These are phyloP conservation scores for Daedalea quercina DNA, from an alignment of 768 basidiomycete species.

Conservation along the genomic window DNA sequence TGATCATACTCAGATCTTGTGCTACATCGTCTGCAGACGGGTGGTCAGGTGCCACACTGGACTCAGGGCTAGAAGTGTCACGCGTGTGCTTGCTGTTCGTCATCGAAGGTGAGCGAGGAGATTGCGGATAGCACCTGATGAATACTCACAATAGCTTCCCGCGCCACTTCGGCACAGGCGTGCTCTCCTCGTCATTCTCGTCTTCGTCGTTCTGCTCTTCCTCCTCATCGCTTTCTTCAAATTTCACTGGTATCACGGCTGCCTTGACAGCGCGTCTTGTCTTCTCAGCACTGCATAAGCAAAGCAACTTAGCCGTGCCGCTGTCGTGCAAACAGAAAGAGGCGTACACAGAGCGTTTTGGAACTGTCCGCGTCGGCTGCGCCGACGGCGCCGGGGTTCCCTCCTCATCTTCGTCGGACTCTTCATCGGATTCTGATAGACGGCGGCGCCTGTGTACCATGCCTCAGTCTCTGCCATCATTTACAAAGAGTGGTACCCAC, in stretches of 20 bases:
- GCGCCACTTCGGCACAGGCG: conserved; percentile 26
- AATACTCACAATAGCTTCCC: neutral
- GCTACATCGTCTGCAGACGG: conserved; percentile 22
- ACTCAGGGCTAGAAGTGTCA: neutral
- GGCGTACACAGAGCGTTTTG: conserved; percentile 54
- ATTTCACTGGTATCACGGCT: conserved; percentile 15
- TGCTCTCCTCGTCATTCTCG: conserved; percentile 31
- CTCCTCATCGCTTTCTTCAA: conserved; percentile 31
- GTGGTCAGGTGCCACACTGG: conserved; percentile 8
- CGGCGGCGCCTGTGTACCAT: conserved; percentile 40
- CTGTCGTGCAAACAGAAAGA: neutral
- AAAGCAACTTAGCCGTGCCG: neutral
- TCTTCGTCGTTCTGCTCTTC: conserved; percentile 18
- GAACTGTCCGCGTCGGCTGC: conserved; percentile 47
- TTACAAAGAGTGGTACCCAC: conserved; percentile 31
- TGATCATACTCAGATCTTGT: conserved; percentile 45
- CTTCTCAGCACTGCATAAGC: conserved; percentile 28
- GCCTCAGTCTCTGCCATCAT: neutral
- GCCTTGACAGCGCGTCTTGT: conserved; percentile 16
- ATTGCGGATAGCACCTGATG: conserved; percentile 10
- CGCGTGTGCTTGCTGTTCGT: conserved; percentile 15
- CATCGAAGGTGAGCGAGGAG: conserved; percentile 5
- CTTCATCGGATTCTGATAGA: conserved; percentile 45
- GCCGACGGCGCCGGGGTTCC: conserved; percentile 26
- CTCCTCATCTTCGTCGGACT: conserved; percentile 34